Conservation (phyloP, 345 rosid species). For the Rhizophora apiculata region DNA sequence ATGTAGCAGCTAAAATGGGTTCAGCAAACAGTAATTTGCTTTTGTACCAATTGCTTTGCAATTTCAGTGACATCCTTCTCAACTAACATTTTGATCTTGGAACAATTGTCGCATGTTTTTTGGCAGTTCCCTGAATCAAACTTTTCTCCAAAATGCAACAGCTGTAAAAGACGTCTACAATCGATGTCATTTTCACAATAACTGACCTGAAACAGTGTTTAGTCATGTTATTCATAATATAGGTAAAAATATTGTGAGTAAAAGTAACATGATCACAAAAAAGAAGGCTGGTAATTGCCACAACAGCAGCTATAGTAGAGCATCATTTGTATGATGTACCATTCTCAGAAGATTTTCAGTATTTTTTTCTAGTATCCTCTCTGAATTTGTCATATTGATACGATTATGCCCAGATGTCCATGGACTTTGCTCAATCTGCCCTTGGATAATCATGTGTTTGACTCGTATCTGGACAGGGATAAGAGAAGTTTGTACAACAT, state of each 20-base stretch:
- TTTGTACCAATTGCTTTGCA: constrained; percentile 80
- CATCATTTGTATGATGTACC: constrained; percentile 40
- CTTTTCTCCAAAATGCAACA: constrained; percentile 90
- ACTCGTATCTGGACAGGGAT: constrained; percentile 66
- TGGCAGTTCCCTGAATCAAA: constrained; percentile 68
- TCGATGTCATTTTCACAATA: constrained; percentile 95
- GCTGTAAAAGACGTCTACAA: constrained; percentile 86
- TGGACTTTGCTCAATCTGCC: constrained; percentile 76
- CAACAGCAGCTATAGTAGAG: constrained; percentile 5
- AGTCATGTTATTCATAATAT: constrained; percentile 16
- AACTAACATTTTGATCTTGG: constrained; percentile 49
- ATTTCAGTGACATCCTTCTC: constrained; percentile 85
- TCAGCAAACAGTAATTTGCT: constrained; percentile 7
- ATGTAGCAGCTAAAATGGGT: neutral
- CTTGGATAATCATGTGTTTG: constrained; percentile 94
- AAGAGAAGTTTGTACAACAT: constrained; percentile 8
- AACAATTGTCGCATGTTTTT: constrained; percentile 89
- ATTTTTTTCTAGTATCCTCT: constrained; percentile 80
- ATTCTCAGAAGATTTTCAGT: constrained; percentile 84
- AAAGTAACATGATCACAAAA: too few species aligned
- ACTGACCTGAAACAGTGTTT: constrained; percentile 64
- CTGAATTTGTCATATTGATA: constrained; percentile 47
- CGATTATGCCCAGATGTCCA: constrained; percentile 60
- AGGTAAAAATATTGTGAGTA: neutral
- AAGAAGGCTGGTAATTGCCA: too few species aligned